Evolutionary conservation across 2,329 filamentous ascomycete species (phyloP).

Genomic region (Parafenestella ontariensis): DNA sequence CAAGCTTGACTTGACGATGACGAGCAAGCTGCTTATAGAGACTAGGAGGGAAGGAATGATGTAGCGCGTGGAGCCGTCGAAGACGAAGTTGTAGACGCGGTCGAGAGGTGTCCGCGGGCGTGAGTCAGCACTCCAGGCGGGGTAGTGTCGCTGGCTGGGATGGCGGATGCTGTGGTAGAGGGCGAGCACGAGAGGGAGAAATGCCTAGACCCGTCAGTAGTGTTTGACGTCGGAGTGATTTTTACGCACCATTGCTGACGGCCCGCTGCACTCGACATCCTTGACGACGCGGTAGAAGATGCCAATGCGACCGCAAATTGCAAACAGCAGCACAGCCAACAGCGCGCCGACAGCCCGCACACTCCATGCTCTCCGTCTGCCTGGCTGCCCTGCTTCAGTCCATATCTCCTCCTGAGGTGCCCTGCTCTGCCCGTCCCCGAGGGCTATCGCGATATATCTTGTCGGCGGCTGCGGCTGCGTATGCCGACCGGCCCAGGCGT

Average conservation of each 20-base stretch:
- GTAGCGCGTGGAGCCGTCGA: constrained; percentile 40
- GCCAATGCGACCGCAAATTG: constrained; percentile 41
- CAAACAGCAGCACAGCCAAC: constrained; percentile 36
- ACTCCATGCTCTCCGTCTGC: constrained; percentile 20
- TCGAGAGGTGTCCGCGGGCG: constrained; percentile 32
- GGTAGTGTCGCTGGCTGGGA: constrained; percentile 31
- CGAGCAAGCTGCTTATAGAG: constrained; percentile 40
- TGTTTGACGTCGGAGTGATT: background rate
- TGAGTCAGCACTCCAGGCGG: constrained; percentile 38
- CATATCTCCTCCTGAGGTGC: constrained; percentile 34
- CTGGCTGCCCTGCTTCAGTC: constrained; percentile 30
- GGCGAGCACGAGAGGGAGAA: constrained; percentile 43
- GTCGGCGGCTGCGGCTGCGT: constrained; percentile 25
- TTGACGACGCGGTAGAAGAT: constrained; percentile 38
- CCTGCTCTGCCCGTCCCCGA: constrained; percentile 32
- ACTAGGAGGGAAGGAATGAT: constrained; percentile 40
- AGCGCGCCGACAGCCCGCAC: constrained; percentile 32
- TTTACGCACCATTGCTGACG: constrained; percentile 32
- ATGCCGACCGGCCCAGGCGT: constrained; percentile 26
- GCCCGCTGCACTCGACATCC: constrained; percentile 42
- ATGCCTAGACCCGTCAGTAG: constrained; percentile 29
- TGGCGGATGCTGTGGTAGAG: constrained; percentile 40
- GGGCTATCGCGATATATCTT: constrained; percentile 41
- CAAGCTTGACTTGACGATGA: constrained; percentile 35
- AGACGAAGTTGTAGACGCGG: constrained; percentile 33